Percentiles rank a stretch among this genome's conserved stretches.
Conservation (phyloP, 352 stramenopile genomes). For the Thalassiosira mediterranea region DNA sequence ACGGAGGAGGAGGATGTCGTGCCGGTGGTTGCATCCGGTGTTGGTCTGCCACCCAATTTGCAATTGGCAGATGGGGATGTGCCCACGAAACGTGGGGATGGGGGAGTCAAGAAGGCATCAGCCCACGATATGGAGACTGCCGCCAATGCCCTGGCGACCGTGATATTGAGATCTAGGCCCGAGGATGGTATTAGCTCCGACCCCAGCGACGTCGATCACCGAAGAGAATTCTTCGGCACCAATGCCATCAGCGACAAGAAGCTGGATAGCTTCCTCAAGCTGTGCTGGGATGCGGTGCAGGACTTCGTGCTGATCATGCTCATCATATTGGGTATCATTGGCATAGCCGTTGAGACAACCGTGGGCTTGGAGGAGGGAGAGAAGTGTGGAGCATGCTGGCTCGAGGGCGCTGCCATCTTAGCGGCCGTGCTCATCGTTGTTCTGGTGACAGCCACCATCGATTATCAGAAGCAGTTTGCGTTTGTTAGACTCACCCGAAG, state of each 20-base stretch:
- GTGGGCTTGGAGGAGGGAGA: conserved; percentile 56
- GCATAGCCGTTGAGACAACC: conserved; percentile 70
- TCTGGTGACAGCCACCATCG: conserved; percentile 93
- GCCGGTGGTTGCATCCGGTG: neutral
- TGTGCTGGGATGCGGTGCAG: conserved; percentile 79
- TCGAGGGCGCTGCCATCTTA: conserved; percentile 94
- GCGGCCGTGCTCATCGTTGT: conserved; percentile 92
- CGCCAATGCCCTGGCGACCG: conserved; percentile 66
- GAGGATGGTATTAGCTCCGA: conserved; percentile 66
- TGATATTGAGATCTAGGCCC: conserved; percentile 66
- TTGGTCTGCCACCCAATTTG: neutral
- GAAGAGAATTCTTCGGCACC: conserved; percentile 65
- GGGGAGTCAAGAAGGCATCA: neutral
- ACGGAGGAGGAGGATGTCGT: conserved; percentile 37
- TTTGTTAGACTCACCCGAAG: conserved; percentile 74
- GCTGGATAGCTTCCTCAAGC: conserved; percentile 71
- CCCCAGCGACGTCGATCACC: conserved; percentile 59
- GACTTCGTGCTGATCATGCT: conserved; percentile 84
- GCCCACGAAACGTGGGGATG: neutral
- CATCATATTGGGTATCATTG: conserved; percentile 78
- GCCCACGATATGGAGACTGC: conserved; percentile 58
- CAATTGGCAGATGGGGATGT: neutral
- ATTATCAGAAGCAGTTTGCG: conserved; percentile 90
- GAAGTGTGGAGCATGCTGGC: conserved; percentile 85
- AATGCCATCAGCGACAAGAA: conserved; percentile 77